Evolutionary conservation across 441 rosid species (phyloP), one percentile per base, ranked within the genome.

Genomic region (Aleurites moluccanus): DNA sequence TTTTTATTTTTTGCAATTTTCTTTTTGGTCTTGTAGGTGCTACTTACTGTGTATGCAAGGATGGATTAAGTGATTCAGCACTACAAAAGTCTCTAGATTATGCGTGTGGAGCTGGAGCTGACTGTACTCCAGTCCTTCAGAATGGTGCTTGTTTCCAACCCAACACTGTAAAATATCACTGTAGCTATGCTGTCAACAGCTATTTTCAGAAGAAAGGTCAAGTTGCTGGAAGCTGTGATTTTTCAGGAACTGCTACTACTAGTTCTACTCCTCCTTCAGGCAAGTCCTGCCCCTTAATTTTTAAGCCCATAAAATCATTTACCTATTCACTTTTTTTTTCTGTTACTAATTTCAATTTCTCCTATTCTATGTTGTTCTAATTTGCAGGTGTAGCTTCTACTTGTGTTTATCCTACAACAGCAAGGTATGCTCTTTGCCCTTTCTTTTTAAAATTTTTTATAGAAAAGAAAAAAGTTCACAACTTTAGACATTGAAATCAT

Each of bases 41-140:
- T 67, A 76, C 74, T 20, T 96, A 93, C 82, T 96, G 99, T 66
- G 5, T 93, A 47, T 96, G 99, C 70, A 93, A 83, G 80, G 97
- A 91, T 81, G 97, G 97, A 30, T 8, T 83, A 59, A 71, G 86
- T 66, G 92, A 90, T 0, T 0, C 52, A 40, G 80, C 66, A 45
- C 88, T 90, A 8, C 99, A 96, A 84, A 90, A 87, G 75, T 11
- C 83, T 28, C 21, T 96, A 52, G 99, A 96, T 82, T 96, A 90
- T 83, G 98, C 99, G 53, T 93, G 99, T 81, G 98, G 99, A 82
- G 84, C 89, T 65, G 98, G 98, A 69, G 98, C 96, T 52, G 99
- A 96, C 72, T 96, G 99, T 73, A 57, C 80, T 10, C 78, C 86
- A 20, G 92, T 94, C 78, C 72, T 72, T 40, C 92, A 86, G 64